These are phyloP conservation scores for Sarcomyxa edulis DNA, from an alignment of 768 basidiomycete species.

Conservation along the genomic window DNA sequence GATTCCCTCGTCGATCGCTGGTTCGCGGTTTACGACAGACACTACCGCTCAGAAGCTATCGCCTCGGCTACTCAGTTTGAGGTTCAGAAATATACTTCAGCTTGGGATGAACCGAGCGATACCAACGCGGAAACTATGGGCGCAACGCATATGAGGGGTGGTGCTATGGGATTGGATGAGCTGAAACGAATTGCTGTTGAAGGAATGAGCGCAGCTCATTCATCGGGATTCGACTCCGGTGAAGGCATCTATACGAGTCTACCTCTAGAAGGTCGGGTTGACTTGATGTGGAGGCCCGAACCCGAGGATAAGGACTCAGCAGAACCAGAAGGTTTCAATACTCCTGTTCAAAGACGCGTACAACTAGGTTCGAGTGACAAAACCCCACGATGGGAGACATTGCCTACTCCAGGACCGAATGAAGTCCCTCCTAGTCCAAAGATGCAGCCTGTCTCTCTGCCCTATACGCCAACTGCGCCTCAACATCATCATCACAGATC, in stretches of 20 bases:
- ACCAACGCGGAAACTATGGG: conserved; percentile 13
- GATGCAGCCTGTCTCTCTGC: conserved; percentile 43
- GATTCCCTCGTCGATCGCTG: conserved; percentile 82
- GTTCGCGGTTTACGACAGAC: conserved; percentile 85
- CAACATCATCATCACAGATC: conserved; percentile 2
- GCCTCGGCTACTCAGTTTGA: conserved; percentile 47
- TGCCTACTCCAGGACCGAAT: conserved; percentile 56
- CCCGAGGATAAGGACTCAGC: conserved; percentile 13
- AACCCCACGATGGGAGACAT: conserved; percentile 46
- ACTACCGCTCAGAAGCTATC: conserved; percentile 63
- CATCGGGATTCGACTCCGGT: conserved; percentile 18
- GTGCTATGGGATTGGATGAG: conserved; percentile 55
- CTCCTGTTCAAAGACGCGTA: no score
- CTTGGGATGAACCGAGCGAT: conserved; percentile 55
- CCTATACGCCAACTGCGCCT: conserved; percentile 33
- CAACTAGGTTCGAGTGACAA: no score
- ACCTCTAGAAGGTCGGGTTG: conserved; percentile 85
- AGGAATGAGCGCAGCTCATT: conserved; percentile 35
- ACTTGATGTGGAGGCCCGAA: conserved; percentile 73
- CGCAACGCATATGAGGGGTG: conserved; percentile 16
- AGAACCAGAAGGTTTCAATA: conserved; percentile 8
- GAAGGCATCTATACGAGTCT: conserved; percentile 76
- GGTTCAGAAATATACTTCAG: conserved; percentile 63
- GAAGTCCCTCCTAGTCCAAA: conserved; percentile 63
- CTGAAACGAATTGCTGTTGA: conserved; percentile 58